A percentile compares a stretch with the other conserved stretches of the same genome.
Conservation (phyloP, 2,329 filamentous ascomycete species). For the Coniochaeta sp. region DNA sequence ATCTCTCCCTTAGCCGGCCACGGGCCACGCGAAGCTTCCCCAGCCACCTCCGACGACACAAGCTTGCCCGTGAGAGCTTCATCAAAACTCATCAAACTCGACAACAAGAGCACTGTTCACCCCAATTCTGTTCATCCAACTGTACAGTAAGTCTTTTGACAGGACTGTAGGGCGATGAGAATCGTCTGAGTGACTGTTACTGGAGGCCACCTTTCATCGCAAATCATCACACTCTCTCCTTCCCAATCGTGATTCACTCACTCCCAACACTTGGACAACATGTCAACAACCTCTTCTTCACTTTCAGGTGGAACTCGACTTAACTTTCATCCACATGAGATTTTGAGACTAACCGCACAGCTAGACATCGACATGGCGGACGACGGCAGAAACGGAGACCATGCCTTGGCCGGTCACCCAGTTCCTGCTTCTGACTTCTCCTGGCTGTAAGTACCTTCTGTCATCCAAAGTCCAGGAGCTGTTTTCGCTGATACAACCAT, state of each 20-base stretch:
- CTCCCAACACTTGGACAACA: not conserved
- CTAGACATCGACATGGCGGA: not conserved
- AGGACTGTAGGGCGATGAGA: not conserved
- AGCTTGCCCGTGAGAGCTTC: not conserved
- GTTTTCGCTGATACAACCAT: not conserved
- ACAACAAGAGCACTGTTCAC: not conserved
- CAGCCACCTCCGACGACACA: not conserved
- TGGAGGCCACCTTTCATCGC: not conserved
- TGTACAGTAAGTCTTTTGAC: not conserved
- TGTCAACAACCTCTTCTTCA: not conserved
- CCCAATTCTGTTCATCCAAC: not conserved
- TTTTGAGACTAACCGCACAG: not conserved
- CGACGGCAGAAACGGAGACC: slow-evolving; percentile 4
- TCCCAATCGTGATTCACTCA: not conserved
- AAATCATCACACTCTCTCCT: too few relatives aligned
- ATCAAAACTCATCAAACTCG: not conserved
- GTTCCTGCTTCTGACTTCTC: slow-evolving; percentile 14
- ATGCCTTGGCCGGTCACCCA: not conserved
- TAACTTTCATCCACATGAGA: not conserved
- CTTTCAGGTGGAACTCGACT: not conserved
- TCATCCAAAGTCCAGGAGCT: not conserved
- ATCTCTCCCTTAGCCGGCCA: too few relatives aligned
- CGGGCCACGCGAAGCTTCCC: too few relatives aligned
- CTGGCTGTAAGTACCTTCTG: slow-evolving; percentile 19
- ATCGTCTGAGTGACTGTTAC: not conserved